Conservation (phyloP, 345 rosid species). For the Murraya paniculata region DNA sequence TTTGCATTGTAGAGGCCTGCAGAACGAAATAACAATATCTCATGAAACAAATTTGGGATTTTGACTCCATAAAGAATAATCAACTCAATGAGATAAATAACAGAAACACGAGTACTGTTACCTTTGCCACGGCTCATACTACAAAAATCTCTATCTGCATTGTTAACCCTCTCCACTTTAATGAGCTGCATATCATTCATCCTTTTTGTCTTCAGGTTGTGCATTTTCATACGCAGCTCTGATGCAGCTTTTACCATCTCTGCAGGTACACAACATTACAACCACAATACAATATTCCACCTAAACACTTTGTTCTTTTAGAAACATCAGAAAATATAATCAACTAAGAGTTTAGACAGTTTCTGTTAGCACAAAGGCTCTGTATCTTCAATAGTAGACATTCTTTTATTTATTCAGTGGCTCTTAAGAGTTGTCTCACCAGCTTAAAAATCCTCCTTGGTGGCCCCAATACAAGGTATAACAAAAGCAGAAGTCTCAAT, state of each 20-base stretch:
- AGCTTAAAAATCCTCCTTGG: not conserved
- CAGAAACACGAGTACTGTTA: conserved; percentile 14
- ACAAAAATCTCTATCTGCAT: conserved; percentile 29
- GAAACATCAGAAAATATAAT: not conserved
- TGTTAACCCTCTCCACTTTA: conserved; percentile 32
- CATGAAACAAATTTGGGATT: not conserved
- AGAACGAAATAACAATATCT: conserved; percentile 7
- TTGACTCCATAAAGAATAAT: not conserved
- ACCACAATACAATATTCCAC: not conserved
- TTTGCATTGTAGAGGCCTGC: conserved; percentile 41
- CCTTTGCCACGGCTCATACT: conserved; percentile 29
- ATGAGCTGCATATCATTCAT: conserved; percentile 24
- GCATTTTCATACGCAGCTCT: conserved; percentile 50
- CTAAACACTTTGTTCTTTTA: not conserved
- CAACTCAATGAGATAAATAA: conserved; percentile 4
- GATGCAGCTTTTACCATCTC: conserved; percentile 60
- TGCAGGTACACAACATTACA: conserved; percentile 20
- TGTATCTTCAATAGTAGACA: not conserved
- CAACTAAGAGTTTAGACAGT: not conserved
- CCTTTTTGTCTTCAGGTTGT: conserved; percentile 36
- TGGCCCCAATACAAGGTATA: not conserved
- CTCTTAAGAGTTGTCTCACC: not conserved
- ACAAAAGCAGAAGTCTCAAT: not conserved
- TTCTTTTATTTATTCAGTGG: not conserved
- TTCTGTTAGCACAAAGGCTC: not conserved